These are phyloP conservation scores for Pichia sp. DNA, from an alignment of 1,139 yeast genomes.

Conservation along the genomic window DNA sequence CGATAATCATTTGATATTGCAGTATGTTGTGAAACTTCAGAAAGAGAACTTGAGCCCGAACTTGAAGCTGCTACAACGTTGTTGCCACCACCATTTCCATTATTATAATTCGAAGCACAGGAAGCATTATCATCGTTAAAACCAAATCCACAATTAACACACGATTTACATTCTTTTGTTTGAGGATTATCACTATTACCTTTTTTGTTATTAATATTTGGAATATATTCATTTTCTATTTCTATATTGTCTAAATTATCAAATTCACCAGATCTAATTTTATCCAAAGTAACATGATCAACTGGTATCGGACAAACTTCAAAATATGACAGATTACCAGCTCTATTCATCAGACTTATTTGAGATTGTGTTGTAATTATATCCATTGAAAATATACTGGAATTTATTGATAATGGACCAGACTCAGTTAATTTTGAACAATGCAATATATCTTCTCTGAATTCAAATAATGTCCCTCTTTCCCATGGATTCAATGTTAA, in stretches of 20 bases:
- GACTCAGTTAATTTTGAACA: conserved; percentile 34
- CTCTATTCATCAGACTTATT: conserved; percentile 5
- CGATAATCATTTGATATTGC: not conserved
- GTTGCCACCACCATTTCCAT: not conserved
- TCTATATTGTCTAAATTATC: conserved; percentile 23
- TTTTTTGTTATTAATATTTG: conserved; percentile 10
- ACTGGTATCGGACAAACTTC: conserved; percentile 29
- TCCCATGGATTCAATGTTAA: conserved; percentile 59
- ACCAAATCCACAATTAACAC: conserved; percentile 27
- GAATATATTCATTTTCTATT: conserved; percentile 24
- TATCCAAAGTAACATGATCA: conserved; percentile 28
- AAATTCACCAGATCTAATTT: conserved; percentile 24
- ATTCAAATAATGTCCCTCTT: conserved; percentile 47
- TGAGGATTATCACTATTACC: not conserved
- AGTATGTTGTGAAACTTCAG: not conserved
- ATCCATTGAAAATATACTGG: conserved; percentile 23
- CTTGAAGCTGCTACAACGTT: not conserved
- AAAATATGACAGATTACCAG: conserved; percentile 10
- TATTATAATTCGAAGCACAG: conserved; percentile 1
- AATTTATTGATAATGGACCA: conserved; percentile 34
- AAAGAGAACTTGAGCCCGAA: not conserved
- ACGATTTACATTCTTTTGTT: conserved; percentile 23
- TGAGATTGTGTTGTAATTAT: conserved; percentile 25
- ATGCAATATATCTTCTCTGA: conserved; percentile 37
- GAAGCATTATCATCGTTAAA: conserved; percentile 4